phyloP scores from a whole-genome alignment of 2,329 filamentous ascomycete genomes.

The Hypoxylon sp. region DNA sequence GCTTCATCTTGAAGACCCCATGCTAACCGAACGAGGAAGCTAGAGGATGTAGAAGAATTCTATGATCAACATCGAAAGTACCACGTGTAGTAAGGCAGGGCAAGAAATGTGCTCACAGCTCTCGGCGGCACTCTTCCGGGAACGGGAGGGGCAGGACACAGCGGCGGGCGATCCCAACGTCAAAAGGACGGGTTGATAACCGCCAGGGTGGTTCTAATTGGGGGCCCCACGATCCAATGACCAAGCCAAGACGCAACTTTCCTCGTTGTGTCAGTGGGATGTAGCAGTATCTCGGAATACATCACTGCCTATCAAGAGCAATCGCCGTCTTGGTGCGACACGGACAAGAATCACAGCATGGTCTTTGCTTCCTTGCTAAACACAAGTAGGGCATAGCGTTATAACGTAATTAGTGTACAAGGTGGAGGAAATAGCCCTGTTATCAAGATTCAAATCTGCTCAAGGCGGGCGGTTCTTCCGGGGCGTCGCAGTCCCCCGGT shows the following conservation, averaged over 20 bases:
- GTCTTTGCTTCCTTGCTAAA: conserved; percentile 31
- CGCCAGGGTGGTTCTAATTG: conserved; percentile 26
- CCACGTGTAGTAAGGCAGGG: conserved; percentile 30
- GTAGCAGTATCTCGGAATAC: conserved; percentile 29
- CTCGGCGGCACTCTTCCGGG: conserved; percentile 36
- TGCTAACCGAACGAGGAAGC: conserved; percentile 37
- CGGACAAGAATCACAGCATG: conserved; percentile 26
- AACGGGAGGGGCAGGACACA: conserved; percentile 35
- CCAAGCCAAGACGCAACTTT: conserved; percentile 31
- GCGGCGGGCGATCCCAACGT: conserved; percentile 38
- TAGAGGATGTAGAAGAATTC: conserved; percentile 37
- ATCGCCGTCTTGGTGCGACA: conserved; percentile 20
- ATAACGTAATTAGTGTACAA: conserved; percentile 29
- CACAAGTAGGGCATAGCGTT: conserved; percentile 27
- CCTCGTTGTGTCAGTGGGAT: conserved; percentile 1
- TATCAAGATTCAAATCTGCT: conserved; percentile 39
- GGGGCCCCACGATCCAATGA: conserved; percentile 42
- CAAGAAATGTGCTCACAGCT: conserved; percentile 13
- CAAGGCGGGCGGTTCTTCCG: conserved; percentile 5
- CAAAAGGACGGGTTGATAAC: conserved; percentile 31
- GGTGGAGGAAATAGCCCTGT: conserved; percentile 24
- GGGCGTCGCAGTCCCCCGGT: conserved; percentile 30
- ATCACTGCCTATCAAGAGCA: conserved; percentile 26
- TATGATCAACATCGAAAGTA: conserved; percentile 34
- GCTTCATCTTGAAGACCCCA: conserved; percentile 17